These are phyloP conservation scores for Thamnidium elegans DNA, from an alignment of 192 early-diverging fungal species.

Conservation along the genomic window DNA sequence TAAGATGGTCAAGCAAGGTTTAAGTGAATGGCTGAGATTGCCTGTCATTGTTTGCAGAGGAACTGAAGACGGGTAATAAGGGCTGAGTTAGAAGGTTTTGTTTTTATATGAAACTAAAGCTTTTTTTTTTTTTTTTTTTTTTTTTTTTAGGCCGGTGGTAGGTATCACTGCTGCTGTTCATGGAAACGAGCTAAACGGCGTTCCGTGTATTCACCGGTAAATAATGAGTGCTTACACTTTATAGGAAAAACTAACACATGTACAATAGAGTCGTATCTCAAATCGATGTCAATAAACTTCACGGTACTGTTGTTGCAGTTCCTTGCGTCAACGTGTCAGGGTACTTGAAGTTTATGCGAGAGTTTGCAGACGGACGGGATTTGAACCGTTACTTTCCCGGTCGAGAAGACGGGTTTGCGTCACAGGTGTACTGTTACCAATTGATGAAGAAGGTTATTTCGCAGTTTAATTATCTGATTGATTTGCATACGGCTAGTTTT, in stretches of 20 bases:
- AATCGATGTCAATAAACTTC: slow-evolving; percentile 66
- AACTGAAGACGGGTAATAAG: slow-evolving; percentile 34
- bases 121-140: slow-evolving; percentile 1
- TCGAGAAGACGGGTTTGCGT: slow-evolving; percentile 63
- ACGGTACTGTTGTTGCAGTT: slow-evolving; percentile 84
- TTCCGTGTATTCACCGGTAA: slow-evolving; percentile 81
- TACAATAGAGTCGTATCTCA: slow-evolving; percentile 67
- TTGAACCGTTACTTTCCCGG: slow-evolving; percentile 88
- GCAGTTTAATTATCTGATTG: slow-evolving; percentile 83
- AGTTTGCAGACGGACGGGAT: slow-evolving; percentile 85
- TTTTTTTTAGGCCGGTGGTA: slow-evolving; percentile 24
- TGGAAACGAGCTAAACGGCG: slow-evolving; percentile 91
- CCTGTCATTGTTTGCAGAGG: slow-evolving; percentile 37
- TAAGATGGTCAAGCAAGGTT: slow-evolving; percentile 66
- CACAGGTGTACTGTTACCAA: slow-evolving; percentile 80
- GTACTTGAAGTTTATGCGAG: slow-evolving; percentile 73
- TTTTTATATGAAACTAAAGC: neutral
- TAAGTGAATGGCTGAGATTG: slow-evolving; percentile 56
- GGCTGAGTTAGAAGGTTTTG: neutral
- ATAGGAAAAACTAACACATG: too few species aligned
- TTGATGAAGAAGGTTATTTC: slow-evolving; percentile 76
- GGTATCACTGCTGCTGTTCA: slow-evolving; percentile 79
- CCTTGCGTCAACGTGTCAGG: slow-evolving; percentile 88
- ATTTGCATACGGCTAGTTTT: slow-evolving; percentile 84
- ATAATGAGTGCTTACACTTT: too few species aligned